phyloP scores from a whole-genome alignment of 2,329 filamentous ascomycete species.

The Diaporthe citri region DNA sequence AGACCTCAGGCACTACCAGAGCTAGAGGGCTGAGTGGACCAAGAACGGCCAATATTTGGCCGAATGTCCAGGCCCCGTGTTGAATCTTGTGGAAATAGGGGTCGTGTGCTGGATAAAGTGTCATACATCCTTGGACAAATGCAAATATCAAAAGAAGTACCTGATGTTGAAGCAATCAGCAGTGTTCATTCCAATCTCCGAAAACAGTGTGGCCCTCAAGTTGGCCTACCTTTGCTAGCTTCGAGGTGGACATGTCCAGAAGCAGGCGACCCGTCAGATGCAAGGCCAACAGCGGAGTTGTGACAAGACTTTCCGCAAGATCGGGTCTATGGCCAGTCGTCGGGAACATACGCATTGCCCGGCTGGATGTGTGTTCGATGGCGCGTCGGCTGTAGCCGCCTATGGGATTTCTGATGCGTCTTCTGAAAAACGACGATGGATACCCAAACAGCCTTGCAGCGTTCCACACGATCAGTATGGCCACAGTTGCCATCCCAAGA shows the following conservation, averaged over 20 bases:
- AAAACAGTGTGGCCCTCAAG: no score
- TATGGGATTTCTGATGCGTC: background rate
- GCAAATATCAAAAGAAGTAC: background rate
- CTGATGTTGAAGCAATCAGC: background rate
- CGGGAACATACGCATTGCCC: background rate
- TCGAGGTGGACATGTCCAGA: background rate
- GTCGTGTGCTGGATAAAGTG: background rate
- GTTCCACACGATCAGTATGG: background rate
- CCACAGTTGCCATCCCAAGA: background rate
- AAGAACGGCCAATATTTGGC: background rate
- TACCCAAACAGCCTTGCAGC: background rate
- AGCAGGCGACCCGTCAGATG: background rate
- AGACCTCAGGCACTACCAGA: background rate
- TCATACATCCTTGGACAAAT: background rate
- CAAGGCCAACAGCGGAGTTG: background rate
- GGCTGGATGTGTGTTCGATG: background rate
- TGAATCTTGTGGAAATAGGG: background rate
- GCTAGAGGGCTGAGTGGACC: slow-evolving; percentile 1
- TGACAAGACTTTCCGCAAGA: background rate
- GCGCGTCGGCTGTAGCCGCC: background rate
- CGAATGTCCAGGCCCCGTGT: background rate
- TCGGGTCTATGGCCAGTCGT: background rate
- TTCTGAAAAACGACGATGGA: background rate
- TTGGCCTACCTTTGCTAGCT: background rate
- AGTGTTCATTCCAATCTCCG: background rate